Percentiles rank a stretch among this genome's conserved stretches.
phyloP scores from a whole-genome alignment of 176 grass and related monocot species.

The Zea mays region Zm-B73-REFERENCE-NAM-5.0 NC_050096.1:30910001-30910500 shows the following conservation, averaged over 20 bases:
- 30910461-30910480: background rate
- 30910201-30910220: conserved; percentile 29
- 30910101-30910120: background rate
- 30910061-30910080: conserved; percentile 1
- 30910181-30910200: conserved; percentile 6
- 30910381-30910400: conserved; percentile 2
- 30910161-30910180: background rate
- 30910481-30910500: background rate
- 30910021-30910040: background rate
- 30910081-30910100: background rate
- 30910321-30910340: background rate
- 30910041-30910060: background rate
- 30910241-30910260: conserved; percentile 19
- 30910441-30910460: background rate
- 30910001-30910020: background rate
- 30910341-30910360: background rate
- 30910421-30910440: conserved; percentile 7
- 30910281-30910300: conserved; percentile 8
- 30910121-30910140: background rate
- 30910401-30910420: background rate
- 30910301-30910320: background rate
- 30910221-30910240: background rate
- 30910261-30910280: background rate
- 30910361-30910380: background rate
- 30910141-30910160: background rate